phyloP scores from a whole-genome alignment of 169 alveolate species.

The Plasmodium knowlesi region DNA sequence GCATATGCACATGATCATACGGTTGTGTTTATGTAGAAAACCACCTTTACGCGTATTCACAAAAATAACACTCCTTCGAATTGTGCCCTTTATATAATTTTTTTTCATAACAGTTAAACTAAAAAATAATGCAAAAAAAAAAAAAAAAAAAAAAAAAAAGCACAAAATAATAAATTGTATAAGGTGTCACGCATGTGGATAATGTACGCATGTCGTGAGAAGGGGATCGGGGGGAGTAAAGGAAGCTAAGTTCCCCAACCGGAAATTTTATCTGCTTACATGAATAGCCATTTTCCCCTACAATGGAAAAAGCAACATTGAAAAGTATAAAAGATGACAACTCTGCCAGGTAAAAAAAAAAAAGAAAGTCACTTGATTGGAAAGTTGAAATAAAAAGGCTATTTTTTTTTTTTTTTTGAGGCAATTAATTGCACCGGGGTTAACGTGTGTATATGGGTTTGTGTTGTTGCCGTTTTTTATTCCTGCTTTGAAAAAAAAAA shows the following conservation, averaged over 20 bases:
- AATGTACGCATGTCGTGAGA: background rate
- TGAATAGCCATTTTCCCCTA: background rate
- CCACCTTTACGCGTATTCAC: background rate
- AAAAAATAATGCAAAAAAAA: background rate
- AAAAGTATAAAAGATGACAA: background rate
- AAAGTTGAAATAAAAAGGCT: background rate
- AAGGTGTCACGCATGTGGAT: background rate
- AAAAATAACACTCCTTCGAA: background rate
- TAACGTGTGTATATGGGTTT: background rate
- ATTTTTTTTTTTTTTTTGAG: background rate
- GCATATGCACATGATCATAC: background rate
- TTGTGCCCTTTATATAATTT: background rate
- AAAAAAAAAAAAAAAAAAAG: background rate
- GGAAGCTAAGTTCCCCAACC: background rate
- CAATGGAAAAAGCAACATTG: background rate
- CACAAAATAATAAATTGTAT: background rate
- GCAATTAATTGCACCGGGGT: background rate
- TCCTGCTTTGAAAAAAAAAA: background rate
- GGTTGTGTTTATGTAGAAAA: conserved; percentile 1
- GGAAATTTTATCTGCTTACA: background rate
- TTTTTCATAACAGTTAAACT: background rate
- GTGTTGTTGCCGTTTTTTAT: background rate
- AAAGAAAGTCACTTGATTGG: background rate
- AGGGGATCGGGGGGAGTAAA: background rate
- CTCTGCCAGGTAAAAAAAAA: background rate